These are phyloP conservation scores for Hirschfeldia incana DNA, from an alignment of 345 rosid genomes.

Conservation along the genomic window DNA sequence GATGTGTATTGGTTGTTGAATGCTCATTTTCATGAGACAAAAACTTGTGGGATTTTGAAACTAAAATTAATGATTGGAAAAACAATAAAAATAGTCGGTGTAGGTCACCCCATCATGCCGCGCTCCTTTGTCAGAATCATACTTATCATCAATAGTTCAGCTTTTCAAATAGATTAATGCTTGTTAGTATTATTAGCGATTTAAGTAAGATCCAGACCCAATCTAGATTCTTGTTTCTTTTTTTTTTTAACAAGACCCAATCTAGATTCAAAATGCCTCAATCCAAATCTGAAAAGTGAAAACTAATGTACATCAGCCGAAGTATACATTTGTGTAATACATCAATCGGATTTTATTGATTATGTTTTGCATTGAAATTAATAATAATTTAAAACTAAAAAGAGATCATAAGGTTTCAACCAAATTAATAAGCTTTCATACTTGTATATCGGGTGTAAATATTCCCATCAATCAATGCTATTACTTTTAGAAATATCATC, in stretches of 20 bases:
- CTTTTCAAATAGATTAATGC: neutral
- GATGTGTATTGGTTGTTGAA: neutral
- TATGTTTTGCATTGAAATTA: neutral
- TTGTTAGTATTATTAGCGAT: neutral
- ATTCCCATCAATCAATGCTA: too few relatives aligned
- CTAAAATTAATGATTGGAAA: neutral
- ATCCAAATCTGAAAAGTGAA: neutral
- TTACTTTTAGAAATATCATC: neutral
- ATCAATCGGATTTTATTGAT: neutral
- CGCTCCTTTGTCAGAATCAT: slow-evolving; percentile 8
- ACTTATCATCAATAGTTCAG: slow-evolving; percentile 1
- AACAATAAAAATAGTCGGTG: neutral
- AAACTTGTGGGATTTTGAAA: slow-evolving; percentile 2
- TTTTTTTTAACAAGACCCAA: neutral
- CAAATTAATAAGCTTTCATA: neutral
- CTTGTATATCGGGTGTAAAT: too few relatives aligned
- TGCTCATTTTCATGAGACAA: neutral
- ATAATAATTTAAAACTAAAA: neutral
- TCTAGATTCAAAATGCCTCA: neutral
- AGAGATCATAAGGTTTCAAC: neutral
- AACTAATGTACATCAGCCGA: neutral
- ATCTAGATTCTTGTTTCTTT: neutral
- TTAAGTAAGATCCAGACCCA: neutral
- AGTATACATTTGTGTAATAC: neutral
- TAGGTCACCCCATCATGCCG: slow-evolving; percentile 13